A percentile compares a stretch with the other conserved stretches of the same genome.
Evolutionary conservation across 2,329 filamentous ascomycete species (phyloP).

Genomic region (Massarina eburnea): DNA sequence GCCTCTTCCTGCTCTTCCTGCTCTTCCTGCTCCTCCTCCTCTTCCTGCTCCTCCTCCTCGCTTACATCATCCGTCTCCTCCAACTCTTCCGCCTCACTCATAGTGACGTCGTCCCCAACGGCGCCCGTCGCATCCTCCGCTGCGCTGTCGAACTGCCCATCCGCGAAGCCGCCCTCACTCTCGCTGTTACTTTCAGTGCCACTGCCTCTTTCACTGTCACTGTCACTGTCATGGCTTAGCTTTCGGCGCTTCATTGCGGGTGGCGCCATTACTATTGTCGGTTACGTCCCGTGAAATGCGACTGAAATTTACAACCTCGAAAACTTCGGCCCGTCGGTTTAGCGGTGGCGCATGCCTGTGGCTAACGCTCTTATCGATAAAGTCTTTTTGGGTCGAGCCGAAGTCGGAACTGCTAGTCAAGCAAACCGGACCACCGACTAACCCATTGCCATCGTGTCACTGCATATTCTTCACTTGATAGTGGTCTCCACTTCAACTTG

Average conservation of each 20-base stretch:
- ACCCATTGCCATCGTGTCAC: conserved; percentile 15
- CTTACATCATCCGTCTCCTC: conserved; percentile 8
- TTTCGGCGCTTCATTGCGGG: conserved; percentile 51
- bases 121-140: conserved; percentile 20
- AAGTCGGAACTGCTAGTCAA: conserved; percentile 30
- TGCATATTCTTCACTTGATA: conserved; percentile 8
- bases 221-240: conserved; percentile 43
- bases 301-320: too few relatives aligned
- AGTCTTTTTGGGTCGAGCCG: conserved; percentile 23
- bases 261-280: conserved; percentile 32
- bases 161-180: conserved; percentile 28
- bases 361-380: conserved; percentile 36
- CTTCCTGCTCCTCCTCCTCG: conserved; percentile 9
- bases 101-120: conserved; percentile 12
- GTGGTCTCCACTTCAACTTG: conserved; percentile 3
- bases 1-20: conserved; percentile 6
- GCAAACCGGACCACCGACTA: conserved; percentile 6
- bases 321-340: too few relatives aligned
- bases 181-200: conserved; percentile 33
- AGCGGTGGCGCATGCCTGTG: conserved; percentile 14
- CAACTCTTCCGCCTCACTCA: conserved; percentile 13
- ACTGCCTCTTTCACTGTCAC: conserved; percentile 29
- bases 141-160: conserved; percentile 18
- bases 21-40: conserved; percentile 16
- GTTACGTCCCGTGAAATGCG: too few relatives aligned